These are phyloP conservation scores for Pyrenula massariospora DNA, from an alignment of 495 filamentous ascomycete genomes.

Conservation along the genomic window DNA sequence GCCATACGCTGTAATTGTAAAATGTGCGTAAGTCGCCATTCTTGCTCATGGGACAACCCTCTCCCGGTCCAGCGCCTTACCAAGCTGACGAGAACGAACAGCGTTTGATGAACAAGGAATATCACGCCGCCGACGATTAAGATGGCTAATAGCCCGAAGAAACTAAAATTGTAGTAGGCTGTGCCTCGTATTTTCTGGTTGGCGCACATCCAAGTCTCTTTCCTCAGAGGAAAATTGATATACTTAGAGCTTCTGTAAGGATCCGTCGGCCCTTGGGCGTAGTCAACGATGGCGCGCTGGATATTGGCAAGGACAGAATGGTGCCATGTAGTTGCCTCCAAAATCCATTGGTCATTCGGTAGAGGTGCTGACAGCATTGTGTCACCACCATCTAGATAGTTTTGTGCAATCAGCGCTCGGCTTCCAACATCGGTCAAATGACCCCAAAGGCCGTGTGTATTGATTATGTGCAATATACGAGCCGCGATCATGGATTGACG, in stretches of 20 bases:
- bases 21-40: constrained; percentile 6
- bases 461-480: not conserved
- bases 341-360: constrained; percentile 7
- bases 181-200: constrained; percentile 7
- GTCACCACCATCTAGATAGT: not conserved
- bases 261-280: constrained; percentile 7
- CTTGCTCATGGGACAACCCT: constrained; percentile 1
- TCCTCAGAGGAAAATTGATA: not conserved
- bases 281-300: constrained; percentile 5
- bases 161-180: constrained; percentile 9
- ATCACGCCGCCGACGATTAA: constrained; percentile 1
- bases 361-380: constrained; percentile 1
- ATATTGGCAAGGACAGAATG: constrained; percentile 3
- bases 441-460: constrained; percentile 1
- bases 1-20: constrained; percentile 9
- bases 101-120: not conserved
- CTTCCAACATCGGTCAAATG: not conserved
- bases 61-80: not conserved
- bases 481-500: not conserved
- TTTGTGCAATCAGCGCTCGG: constrained; percentile 3
- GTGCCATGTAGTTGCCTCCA: constrained; percentile 6
- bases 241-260: not conserved
- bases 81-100: constrained; percentile 4
- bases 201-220: constrained; percentile 4
- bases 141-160: constrained; percentile 5